Evolutionary conservation across 345 rosid species (phyloP), one percentile per base, ranked within the genome.

Genomic region (Viola odorata): DNA sequence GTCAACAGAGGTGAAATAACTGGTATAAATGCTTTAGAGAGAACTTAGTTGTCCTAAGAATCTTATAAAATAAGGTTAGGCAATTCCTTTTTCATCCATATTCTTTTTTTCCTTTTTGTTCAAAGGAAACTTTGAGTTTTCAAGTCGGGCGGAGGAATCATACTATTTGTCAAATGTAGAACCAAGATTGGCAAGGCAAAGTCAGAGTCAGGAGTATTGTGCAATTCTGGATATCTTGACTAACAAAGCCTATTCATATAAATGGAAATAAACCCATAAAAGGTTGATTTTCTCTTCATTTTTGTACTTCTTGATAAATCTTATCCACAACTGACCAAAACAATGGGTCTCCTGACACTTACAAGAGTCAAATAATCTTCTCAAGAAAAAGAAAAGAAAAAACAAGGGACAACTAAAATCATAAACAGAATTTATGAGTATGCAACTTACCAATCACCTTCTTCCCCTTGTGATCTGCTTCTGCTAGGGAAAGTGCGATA

Each of bases 401-500:
- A n/a, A n/a, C n/a, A n/a, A n/a, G n/a, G n/a, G n/a, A n/a, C n/a
- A n/a, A n/a, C n/a, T n/a, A 23, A 47, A 47, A 47, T 47, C 12
- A 4, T 4, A 4, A 47, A 11, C 50, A 47, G 3, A 0, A 7
- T 7, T 4, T 11, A 47, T 47, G 13, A 4, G 11, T 47, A 47
- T 4, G 10, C 51, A 48, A 62, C 81, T 77, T 82, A 95, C 99
- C 96, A 36, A 88, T 76, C 13, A 82, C 76, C 61, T 80, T 78
- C 78, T 88, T 91, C 62, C 96, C 96, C 75, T 95, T 84, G 17
- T 53, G 74, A 74, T 88, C 85, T 66, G 49, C 84, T 74, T 82
- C 96, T 6, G 91, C 74, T 58, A 88, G 92, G 60, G 99, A 91
- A 12, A 91, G 63, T 63, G 89, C 98, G 73, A 95, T 84, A 23